Evolutionary conservation across 148 eudicot species (phyloP).

Genomic region (Simmondsia chinensis): DNA sequence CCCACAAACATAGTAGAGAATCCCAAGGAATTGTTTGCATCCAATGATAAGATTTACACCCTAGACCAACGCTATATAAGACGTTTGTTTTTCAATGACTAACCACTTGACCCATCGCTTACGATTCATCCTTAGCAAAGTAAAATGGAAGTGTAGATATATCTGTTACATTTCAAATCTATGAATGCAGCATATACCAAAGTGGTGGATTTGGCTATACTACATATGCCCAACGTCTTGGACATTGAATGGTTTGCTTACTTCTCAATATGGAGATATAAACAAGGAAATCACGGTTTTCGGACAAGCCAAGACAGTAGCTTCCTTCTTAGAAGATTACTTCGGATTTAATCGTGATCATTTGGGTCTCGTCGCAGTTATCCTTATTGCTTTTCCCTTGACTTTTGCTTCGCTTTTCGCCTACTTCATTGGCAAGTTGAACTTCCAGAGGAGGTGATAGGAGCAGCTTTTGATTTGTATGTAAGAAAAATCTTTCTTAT

Average conservation of each 20-base stretch:
- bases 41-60: too few relatives aligned
- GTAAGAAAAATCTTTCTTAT: too few relatives aligned
- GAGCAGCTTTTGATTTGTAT: too few relatives aligned
- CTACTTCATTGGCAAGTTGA: slow-evolving; percentile 46
- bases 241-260: slow-evolving; percentile 46
- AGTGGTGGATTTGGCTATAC: slow-evolving; percentile 76
- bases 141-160: too few relatives aligned
- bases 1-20: too few relatives aligned
- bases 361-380: slow-evolving; percentile 36
- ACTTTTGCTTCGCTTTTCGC: slow-evolving; percentile 50
- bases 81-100: too few relatives aligned
- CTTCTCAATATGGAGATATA: slow-evolving; percentile 72
- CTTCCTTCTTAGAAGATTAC: slow-evolving; percentile 46
- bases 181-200: slow-evolving; percentile 62
- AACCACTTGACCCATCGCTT: too few relatives aligned
- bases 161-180: too few relatives aligned
- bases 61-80: too few relatives aligned
- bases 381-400: slow-evolving; percentile 45
- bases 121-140: too few relatives aligned
- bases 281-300: slow-evolving; percentile 25
- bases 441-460: slow-evolving; percentile 66
- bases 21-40: too few relatives aligned
- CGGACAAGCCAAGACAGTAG: slow-evolving; percentile 31
- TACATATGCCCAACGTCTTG: slow-evolving; percentile 62
- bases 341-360: slow-evolving; percentile 48